Percentiles rank a stretch among this genome's conserved stretches.
Evolutionary conservation across 176 grass and related monocot genomes (phyloP).

Genomic region (Aegilops bicornis): DNA sequence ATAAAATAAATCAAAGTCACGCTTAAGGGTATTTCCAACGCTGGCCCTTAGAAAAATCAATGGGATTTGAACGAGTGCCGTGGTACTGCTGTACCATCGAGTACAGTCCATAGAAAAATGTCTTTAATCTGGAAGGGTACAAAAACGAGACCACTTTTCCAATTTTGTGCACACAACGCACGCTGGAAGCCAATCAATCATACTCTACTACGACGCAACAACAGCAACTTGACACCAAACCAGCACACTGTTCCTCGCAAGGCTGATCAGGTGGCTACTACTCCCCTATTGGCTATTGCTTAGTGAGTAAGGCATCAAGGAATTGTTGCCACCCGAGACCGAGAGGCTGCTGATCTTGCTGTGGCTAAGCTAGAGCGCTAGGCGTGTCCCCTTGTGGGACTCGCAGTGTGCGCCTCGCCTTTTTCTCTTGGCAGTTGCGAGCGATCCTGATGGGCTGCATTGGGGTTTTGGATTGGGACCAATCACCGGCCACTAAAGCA

Average conservation of each 20-base stretch:
- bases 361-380: background rate
- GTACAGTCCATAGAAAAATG: background rate
- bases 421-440: background rate
- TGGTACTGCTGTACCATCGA: background rate
- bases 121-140: background rate
- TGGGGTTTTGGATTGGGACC: background rate
- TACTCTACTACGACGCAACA: background rate
- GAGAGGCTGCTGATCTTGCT: background rate
- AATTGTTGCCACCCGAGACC: background rate
- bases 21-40: too few species aligned
- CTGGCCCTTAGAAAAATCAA: too few species aligned
- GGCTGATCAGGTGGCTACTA: background rate
- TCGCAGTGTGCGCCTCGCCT: background rate
- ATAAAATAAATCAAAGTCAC: too few species aligned
- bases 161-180: background rate
- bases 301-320: constrained; percentile 28
- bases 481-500: background rate
- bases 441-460: background rate
- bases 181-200: background rate
- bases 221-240: background rate
- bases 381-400: constrained; percentile 4
- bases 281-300: constrained; percentile 29
- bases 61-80: background rate
- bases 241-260: background rate
- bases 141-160: background rate